These are phyloP conservation scores for Lactarius evosmus DNA, from an alignment of 768 basidiomycete genomes.

Conservation along the genomic window DNA sequence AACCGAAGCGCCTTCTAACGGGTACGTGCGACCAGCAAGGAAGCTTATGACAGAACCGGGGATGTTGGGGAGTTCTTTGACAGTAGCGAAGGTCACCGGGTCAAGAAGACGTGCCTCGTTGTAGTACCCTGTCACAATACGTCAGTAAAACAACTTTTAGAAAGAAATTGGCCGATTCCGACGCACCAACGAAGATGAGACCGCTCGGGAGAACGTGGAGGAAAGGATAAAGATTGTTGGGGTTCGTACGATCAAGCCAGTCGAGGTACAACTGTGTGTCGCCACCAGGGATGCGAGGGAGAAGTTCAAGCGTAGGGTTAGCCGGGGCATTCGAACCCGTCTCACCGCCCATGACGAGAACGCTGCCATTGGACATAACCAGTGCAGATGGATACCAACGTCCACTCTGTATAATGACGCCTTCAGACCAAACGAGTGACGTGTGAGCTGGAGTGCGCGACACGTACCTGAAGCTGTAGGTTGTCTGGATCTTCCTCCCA, in stretches of 20 bases:
- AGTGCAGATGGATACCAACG: conserved; percentile 74
- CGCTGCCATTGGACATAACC: conserved; percentile 67
- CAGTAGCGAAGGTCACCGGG: conserved; percentile 59
- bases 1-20: conserved; percentile 67
- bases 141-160: background rate
- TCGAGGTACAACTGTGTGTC: conserved; percentile 58
- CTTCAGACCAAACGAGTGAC: background rate
- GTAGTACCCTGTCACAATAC: conserved; percentile 53
- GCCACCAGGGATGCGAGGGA: conserved; percentile 65
- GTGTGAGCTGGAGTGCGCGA: background rate
- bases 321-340: conserved; percentile 63
- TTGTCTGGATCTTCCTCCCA: conserved; percentile 70
- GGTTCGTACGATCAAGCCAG: conserved; percentile 69
- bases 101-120: conserved; percentile 79
- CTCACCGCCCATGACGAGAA: conserved; percentile 75
- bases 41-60: conserved; percentile 72
- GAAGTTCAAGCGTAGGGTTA: conserved; percentile 66
- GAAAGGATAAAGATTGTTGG: conserved; percentile 80
- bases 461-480: conserved; percentile 56
- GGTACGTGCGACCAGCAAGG: conserved; percentile 73
- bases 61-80: conserved; percentile 61
- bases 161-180: background rate
- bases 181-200: conserved; percentile 65
- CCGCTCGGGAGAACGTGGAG: conserved; percentile 67
- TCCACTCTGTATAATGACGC: conserved; percentile 40